Base-by-base conservation (phyloP, 1,284 basidiomycete genomes). In the Laetiporus sulphureus region DNA sequence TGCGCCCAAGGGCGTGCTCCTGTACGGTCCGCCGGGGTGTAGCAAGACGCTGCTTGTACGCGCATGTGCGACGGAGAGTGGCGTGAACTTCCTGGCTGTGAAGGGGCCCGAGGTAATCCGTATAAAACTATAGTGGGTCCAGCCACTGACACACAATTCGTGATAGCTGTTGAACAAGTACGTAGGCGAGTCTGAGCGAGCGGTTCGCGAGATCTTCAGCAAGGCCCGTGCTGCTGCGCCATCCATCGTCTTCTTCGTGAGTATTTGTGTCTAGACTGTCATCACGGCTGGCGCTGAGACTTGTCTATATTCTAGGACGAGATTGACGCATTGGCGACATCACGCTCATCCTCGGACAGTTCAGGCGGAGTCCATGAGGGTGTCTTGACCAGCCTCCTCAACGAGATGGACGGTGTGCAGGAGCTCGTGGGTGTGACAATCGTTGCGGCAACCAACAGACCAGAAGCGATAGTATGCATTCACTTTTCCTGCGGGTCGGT, bases 361-460 rank as follows among this genome's bases (percentile, higher is more conserved):
- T 75, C 78, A 31, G 61, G 66, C 2, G 68, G 68, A 1, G 74
- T 82, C 0, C 83, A 92, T 51, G 86, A 91, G 54, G 91, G 95
- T 5, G 91, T 98, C 11, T 74, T 99, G 15, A 96, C 93, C 0
- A 95, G 83, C 45, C 71, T 99, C 16, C 65, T 99, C 40, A 99
- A 94, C 58, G 96, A 98, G 64, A 98, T 99, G 91, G 96, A 99
- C 60, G 96, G 96, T 11, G 88, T 99, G 2, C 91, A 98, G 63
- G 88, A 92, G 62, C 71, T 97, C 16, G 72, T 86, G 3, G 91
- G 93, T 1, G 96, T 99, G 12, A 92, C 92, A 0, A 80, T 99
- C 27, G 79, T 99, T 3, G 96, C 93, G 1, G 96, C 96, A 0
- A 99, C 96, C 4, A 99, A 99, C 60, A 70, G 94, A 40, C 96